Conservation (phyloP, 768 basidiomycete species). For the Tremella yokohamensis region DNA sequence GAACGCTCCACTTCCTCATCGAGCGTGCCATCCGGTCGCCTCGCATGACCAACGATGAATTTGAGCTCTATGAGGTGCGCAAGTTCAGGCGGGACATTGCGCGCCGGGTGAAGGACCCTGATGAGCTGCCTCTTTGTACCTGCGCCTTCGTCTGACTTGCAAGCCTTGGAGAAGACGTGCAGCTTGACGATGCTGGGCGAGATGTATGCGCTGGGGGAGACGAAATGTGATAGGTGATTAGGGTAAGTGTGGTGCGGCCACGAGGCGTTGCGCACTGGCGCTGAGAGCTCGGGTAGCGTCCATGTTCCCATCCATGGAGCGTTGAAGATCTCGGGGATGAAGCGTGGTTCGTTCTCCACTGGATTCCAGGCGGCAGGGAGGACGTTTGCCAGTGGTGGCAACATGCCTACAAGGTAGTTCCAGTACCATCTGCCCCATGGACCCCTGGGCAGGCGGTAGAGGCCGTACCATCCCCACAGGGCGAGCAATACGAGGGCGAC, state of each 20-base stretch:
- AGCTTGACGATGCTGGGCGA: conserved; percentile 21
- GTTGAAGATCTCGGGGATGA: conserved; percentile 20
- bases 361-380: conserved; percentile 21
- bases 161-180: conserved; percentile 31
- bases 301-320: conserved; percentile 30
- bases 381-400: conserved; percentile 16
- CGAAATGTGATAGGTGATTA: neutral
- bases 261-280: conserved; percentile 11
- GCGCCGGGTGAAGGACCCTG: conserved; percentile 6
- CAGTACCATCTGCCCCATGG: conserved; percentile 24
- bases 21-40: conserved; percentile 7
- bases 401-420: conserved; percentile 16
- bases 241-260: too few relatives aligned
- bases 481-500: too few relatives aligned
- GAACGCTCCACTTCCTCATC: conserved; percentile 11
- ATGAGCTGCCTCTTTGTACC: conserved; percentile 14
- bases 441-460: too few relatives aligned
- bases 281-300: conserved; percentile 16
- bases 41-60: conserved; percentile 27
- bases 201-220: neutral
- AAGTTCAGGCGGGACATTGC: conserved; percentile 16
- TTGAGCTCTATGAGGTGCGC: conserved; percentile 27
- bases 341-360: conserved; percentile 18
- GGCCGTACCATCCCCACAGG: too few relatives aligned
- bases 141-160: conserved; percentile 2